Evolutionary conservation across 768 basidiomycete species (phyloP), one percentile per base, ranked within the genome.

Genomic region (Phanerochaete sordida): DNA sequence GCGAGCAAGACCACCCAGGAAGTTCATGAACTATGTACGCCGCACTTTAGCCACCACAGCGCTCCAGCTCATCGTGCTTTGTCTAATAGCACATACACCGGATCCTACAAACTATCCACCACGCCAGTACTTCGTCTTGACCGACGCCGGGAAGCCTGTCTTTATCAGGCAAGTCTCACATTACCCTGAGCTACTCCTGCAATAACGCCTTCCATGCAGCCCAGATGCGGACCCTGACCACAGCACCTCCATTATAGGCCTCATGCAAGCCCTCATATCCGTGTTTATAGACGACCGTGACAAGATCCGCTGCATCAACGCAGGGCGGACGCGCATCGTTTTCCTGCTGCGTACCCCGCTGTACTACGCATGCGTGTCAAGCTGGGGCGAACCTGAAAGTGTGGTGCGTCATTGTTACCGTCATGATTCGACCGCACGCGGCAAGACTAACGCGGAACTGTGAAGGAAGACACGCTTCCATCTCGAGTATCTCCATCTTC

Each of bases 141-240:
- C 95, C 0, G 87, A 95, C 62, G 97, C 97, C 30, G 97, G 97
- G 28, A 98, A 99, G 73, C 95, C 95, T n/a, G 95, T 99, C 12
- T 99, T 91, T 69, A 80, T 86, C 45, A 93, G 91, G 95, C 91
- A 72, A 60, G 77, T 31, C 27, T 46, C 30, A 35, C 19, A 8
- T 16, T 47, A 19, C 30, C 7, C 8, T 19, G 6, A 7, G 33
- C 19, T 19, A 4, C 19, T 6, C 39, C 19, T 43, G 11, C 19
- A 19, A 6, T 43, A 4, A 43, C 19, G 4, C 8, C 19, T 19
- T 43, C 4, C 19, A 43, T 19, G 39, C 19, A 43, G 39, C 39
- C 39, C 39, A 4, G 39, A 43, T 19, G 19, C 39, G 19, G 39
- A 19, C 39, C 39, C 39, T 4, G 39, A 43, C 39, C 39, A 43